phyloP scores from a whole-genome alignment of 805 yeast species.

The Metschnikowia drakensbergensis region DNA sequence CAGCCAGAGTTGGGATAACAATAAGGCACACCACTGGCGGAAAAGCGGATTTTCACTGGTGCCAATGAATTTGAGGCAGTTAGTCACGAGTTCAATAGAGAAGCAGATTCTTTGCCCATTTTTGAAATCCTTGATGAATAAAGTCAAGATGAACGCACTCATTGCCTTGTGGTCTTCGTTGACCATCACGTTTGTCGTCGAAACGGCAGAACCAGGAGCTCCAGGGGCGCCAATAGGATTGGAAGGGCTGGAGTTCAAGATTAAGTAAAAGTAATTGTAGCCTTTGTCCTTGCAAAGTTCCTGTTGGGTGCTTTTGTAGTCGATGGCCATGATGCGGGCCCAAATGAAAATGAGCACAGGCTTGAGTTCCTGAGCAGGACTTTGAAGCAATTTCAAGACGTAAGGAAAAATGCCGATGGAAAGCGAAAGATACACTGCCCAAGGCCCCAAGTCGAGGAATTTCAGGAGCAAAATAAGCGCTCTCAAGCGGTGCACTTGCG shows the following conservation, averaged over 20 bases:
- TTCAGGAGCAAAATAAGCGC: slow-evolving; percentile 81
- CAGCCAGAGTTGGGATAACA: slow-evolving; percentile 73
- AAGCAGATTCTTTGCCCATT: slow-evolving; percentile 79
- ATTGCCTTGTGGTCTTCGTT: slow-evolving; percentile 89
- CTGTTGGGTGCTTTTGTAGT: slow-evolving; percentile 82
- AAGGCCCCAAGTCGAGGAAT: slow-evolving; percentile 91
- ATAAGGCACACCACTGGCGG: slow-evolving; percentile 87
- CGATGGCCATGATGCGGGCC: slow-evolving; percentile 97
- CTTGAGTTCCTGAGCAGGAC: slow-evolving; percentile 92
- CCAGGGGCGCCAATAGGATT: slow-evolving; percentile 31
- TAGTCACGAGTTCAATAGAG: slow-evolving; percentile 65
- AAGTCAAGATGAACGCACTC: slow-evolving; percentile 86
- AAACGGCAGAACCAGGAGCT: slow-evolving; percentile 24
- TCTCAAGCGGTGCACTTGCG: slow-evolving; percentile 89
- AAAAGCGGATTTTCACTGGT: slow-evolving; percentile 78
- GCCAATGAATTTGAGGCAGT: slow-evolving; percentile 61
- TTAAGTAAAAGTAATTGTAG: slow-evolving; percentile 78
- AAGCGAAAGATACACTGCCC: slow-evolving; percentile 92
- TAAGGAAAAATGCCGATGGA: slow-evolving; percentile 96
- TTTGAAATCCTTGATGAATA: slow-evolving; percentile 76
- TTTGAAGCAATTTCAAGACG: slow-evolving; percentile 81
- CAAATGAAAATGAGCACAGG: slow-evolving; percentile 94
- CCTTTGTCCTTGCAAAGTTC: slow-evolving; percentile 91
- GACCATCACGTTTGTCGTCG: slow-evolving; percentile 33
- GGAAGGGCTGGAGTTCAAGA: slow-evolving; percentile 48